These are phyloP conservation scores for Scheffersomyces ergatensis DNA, from an alignment of 805 yeast species.

Conservation along the genomic window DNA sequence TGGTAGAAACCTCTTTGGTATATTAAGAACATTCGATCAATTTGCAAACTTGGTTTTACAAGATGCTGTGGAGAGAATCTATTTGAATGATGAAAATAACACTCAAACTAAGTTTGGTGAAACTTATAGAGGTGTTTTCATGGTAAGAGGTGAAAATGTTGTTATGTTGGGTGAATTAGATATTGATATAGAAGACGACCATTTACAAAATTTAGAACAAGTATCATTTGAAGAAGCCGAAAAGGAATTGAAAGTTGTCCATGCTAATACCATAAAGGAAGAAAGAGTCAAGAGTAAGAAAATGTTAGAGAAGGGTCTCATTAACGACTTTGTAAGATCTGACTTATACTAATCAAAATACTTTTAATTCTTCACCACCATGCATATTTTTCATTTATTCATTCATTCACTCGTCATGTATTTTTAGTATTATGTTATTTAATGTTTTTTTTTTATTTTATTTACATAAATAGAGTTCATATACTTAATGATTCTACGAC, in stretches of 20 bases:
- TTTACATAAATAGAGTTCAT: too few species aligned
- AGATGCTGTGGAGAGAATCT: conserved; percentile 84
- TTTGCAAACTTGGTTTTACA: conserved; percentile 91
- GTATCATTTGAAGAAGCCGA: conserved; percentile 65
- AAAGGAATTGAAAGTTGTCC: conserved; percentile 29
- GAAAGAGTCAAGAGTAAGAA: conserved; percentile 47
- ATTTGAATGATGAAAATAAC: conserved; percentile 44
- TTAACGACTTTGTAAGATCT: conserved; percentile 53
- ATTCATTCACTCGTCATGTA: too few species aligned
- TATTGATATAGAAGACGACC: conserved; percentile 78
- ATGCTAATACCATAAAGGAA: conserved; percentile 29
- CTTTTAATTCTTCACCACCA: too few species aligned
- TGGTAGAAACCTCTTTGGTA: conserved; percentile 85
- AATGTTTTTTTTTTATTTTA: background rate
- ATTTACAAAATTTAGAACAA: conserved; percentile 53
- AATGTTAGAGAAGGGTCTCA: conserved; percentile 53
- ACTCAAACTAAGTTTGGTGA: conserved; percentile 64
- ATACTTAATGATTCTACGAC: too few species aligned
- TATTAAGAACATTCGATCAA: conserved; percentile 92
- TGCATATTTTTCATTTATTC: too few species aligned
- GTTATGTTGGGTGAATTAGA: conserved; percentile 93
- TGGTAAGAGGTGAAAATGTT: conserved; percentile 95
- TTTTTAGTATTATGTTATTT: too few species aligned
- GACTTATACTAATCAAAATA: conserved; percentile 53
- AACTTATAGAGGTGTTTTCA: conserved; percentile 70